Base-by-base conservation (phyloP, 2,329 filamentous ascomycete species). In the Aureobasidium uvarum region DNA sequence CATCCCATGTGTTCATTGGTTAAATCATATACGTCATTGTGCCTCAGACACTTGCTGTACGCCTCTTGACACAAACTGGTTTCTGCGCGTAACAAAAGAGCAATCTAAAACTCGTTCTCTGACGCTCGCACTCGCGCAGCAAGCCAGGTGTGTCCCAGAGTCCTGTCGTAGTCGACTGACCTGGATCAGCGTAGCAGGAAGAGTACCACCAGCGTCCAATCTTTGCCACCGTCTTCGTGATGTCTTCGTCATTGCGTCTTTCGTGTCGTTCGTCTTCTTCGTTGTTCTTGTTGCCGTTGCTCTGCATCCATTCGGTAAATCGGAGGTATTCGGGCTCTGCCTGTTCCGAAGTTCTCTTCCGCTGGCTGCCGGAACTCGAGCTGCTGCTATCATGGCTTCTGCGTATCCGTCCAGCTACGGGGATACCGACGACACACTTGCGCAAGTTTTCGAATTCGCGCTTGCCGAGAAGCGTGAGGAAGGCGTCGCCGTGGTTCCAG, bases 171-270 rank as follows among this genome's bases (percentile, higher is more conserved):
- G 79, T 46, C 16, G 55, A 45, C 41, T 87, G 81, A 5, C 84
- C 82, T 10, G 63, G 48, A 65, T 84, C 86, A 77, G 97, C 94
- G 75, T 97, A 98, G 80, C 94, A 97, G 62, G 90, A 86, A 11
- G 87, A 90, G 77, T 96, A 98, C 95, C 95, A 99, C 92, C 94
- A 98, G 50, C 95, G 85, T 1, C 92, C 94, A 13, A 98, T 94
- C 68, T 88, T 89, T 18, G 92, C 89, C 25, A 98, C 92, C 83
- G 96, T 96, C 73, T 91, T 93, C 16, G 92, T 91, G 73, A 98
- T 96, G 69, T 87, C 89, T 73, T 92, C 91, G 70, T 96, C 92
- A 25, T 89, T 78, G 25, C 74, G 52, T 39, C 52, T 55, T 39
- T 58, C 43, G 25, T 52, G 39, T 28, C 36, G 54, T 50, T 58